Base-by-base conservation (phyloP, 345 rosid genomes). In the Mangifera indica region DNA sequence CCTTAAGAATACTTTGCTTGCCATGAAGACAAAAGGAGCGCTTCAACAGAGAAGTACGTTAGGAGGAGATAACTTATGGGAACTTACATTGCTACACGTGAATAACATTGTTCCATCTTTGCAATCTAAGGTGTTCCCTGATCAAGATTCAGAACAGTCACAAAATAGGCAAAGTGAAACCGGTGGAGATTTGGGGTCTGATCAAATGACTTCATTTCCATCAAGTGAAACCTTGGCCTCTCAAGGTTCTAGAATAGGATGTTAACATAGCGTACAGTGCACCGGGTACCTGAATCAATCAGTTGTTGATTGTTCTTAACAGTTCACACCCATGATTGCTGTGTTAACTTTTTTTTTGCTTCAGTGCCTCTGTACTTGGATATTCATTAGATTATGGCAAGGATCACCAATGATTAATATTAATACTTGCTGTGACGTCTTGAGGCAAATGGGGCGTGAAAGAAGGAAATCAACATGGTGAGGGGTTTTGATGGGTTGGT, bases 21-120 rank as follows among this genome's bases (percentile, higher is more conserved):
- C 79, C 67, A 92, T 95, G 99, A 92, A 95, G 87, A 78, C 85
- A 18, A 87, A 72, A 82, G 98, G 93, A 7, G 89, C 92, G 66
- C 92, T 94, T 26, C 72, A 87, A 66, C 98, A 89, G 69, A 89
- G 98, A 82, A 87, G 93, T 82, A 89, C 96, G 0, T 78, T 92
- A 4, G 97, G 96, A 63, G 97, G 99, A 74, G 99, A 92, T 78
- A 95, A 96, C 81, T 84, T 92, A 79, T 95, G 99, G 99, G 99
- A 95, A 75, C 80, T 90, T 44, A 92, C 99, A 44, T 95, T 98
- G 99, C 90, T 91, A 26, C 98, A 95, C 75, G 91, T 92, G 62
- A 92, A 92, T 71, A 95, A 89, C 84, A 87, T 95, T 53, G 84
- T 81, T 55, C 93, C 96, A 42, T 87, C 86, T 34, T 67, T 95